Conservation (phyloP, 2,329 filamentous ascomycete genomes). For the Aspergillus fischeri region DNA sequence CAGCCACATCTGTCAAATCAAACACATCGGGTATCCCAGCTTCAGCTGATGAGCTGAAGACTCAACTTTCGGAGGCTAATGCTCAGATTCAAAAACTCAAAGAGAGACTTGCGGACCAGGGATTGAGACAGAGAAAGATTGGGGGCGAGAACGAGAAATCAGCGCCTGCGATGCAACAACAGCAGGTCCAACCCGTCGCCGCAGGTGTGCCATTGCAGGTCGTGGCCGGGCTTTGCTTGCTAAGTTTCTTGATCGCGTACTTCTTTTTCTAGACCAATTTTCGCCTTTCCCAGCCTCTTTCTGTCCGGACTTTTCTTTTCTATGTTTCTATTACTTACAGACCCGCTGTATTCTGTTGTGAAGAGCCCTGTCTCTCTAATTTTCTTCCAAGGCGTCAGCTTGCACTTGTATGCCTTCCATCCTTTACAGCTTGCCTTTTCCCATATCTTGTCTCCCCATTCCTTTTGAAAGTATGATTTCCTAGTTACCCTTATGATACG, state of each 20-base stretch:
- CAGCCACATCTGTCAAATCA: constrained; percentile 41
- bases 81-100: constrained; percentile 66
- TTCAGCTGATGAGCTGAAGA: constrained; percentile 61
- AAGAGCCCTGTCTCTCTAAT: constrained; percentile 22
- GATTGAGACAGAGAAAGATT: constrained; percentile 74
- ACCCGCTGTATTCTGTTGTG: constrained; percentile 21
- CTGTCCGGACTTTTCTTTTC: constrained; percentile 10
- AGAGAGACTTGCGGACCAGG: constrained; percentile 61
- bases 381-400: constrained; percentile 24
- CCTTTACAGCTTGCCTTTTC: constrained; percentile 10
- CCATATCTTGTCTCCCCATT: constrained; percentile 11
- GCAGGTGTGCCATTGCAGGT: constrained; percentile 79
- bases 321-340: constrained; percentile 21
- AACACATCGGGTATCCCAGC: constrained; percentile 48
- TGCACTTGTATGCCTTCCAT: constrained; percentile 7
- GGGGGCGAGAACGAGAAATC: constrained; percentile 53
- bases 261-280: constrained; percentile 75
- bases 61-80: constrained; percentile 71
- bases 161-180: constrained; percentile 50
- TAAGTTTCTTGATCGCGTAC: constrained; percentile 92
- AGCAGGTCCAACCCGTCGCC: constrained; percentile 55
- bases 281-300: constrained; percentile 10
- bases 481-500: constrained; percentile 12
- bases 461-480: constrained; percentile 10
- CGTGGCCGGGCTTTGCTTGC: constrained; percentile 75